Percentiles rank a stretch among this genome's conserved stretches.
phyloP scores from a whole-genome alignment of 805 yeast genomes.

The Candida ascalaphidarum region DNA sequence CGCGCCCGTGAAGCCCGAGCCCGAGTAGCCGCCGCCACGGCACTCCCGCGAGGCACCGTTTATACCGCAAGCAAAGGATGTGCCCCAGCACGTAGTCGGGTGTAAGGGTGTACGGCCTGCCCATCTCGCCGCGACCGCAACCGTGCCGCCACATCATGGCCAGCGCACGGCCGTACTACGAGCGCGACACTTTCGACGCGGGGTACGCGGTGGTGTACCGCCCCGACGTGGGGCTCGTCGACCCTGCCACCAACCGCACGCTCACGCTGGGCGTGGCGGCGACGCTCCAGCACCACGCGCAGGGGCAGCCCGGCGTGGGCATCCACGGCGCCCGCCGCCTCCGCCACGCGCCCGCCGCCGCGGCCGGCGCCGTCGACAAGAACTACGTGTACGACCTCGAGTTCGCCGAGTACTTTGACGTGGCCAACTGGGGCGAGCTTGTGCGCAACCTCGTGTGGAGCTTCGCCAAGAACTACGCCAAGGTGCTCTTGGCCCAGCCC shows the following conservation, averaged over 20 bases:
- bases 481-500: conserved; percentile 73
- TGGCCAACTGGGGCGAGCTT: conserved; percentile 47
- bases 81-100: too few species aligned
- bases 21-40: too few species aligned
- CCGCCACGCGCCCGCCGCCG: conserved; percentile 1
- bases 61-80: too few species aligned
- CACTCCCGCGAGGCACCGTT: too few species aligned
- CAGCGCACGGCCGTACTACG: conserved; percentile 58
- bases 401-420: conserved; percentile 57
- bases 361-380: conserved; percentile 15
- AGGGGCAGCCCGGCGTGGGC: conserved; percentile 9
- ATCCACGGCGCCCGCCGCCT: conserved; percentile 2
- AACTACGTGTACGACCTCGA: conserved; percentile 51
- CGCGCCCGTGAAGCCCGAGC: too few species aligned
- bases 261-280: conserved; percentile 19
- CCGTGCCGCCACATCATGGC: too few species aligned
- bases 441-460: conserved; percentile 50
- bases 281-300: conserved; percentile 7
- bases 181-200: conserved; percentile 57
- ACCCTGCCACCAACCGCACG: conserved; percentile 31
- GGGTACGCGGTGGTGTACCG: conserved; percentile 53
- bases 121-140: too few species aligned
- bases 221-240: conserved; percentile 56
- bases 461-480: conserved; percentile 60
- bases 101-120: too few species aligned